These are phyloP conservation scores for Verticillium zaregamsianum DNA, from an alignment of 2,329 filamentous ascomycete genomes.

Conservation along the genomic window DNA sequence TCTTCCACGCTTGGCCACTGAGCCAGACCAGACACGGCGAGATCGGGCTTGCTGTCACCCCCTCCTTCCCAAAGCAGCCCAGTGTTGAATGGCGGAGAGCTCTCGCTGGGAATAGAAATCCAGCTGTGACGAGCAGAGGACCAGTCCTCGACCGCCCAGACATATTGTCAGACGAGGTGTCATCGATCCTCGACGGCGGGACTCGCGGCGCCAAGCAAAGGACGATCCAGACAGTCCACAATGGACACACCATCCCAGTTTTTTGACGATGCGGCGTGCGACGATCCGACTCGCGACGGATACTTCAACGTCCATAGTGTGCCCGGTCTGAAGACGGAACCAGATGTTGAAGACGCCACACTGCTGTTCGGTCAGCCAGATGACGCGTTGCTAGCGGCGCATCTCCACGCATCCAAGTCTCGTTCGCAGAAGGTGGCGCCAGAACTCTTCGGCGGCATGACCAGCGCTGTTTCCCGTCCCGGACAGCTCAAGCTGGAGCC, in stretches of 20 bases:
- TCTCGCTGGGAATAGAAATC: no score
- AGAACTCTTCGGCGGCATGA: no score
- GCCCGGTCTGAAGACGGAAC: background rate
- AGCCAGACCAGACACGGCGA: no score
- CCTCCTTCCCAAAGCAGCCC: no score
- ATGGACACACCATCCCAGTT: conserved; percentile 13
- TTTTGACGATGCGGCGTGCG: conserved; percentile 10
- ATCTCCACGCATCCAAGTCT: background rate
- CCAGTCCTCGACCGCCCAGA: background rate
- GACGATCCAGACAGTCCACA: background rate
- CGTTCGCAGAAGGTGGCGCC: background rate
- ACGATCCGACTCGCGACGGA: background rate
- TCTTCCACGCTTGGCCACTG: no score
- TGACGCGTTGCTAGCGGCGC: background rate
- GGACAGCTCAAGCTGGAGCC: background rate
- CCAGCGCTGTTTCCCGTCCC: background rate
- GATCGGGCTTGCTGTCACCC: no score
- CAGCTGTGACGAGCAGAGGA: no score
- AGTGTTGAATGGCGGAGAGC: no score
- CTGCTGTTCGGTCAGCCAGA: background rate
- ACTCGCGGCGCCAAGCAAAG: background rate
- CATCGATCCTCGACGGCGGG: background rate
- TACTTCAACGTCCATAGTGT: conserved; percentile 7
- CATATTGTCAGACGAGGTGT: background rate
- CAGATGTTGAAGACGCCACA: background rate